Evolutionary conservation across 2,329 filamentous ascomycete genomes (phyloP), one percentile per base, ranked within the genome.

Genomic region (Immersiporthe knoxdaviesiana): DNA sequence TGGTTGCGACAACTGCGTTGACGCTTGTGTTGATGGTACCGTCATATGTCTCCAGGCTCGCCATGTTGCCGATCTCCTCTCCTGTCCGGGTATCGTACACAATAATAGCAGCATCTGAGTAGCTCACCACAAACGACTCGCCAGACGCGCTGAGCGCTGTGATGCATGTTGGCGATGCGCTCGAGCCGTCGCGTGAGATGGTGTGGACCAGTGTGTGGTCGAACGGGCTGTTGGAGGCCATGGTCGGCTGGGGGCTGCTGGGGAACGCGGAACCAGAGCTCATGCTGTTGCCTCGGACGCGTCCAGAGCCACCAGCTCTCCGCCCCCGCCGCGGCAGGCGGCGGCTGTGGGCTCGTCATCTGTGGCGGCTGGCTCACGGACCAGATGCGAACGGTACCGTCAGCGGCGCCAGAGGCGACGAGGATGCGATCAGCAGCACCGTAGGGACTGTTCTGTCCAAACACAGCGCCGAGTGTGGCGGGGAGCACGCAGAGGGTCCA

Each of bases 401-500:
- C 96, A 10, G 96, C 94, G 8, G 91, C 92, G 58, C 96, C 96
- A 7, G 94, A 97, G 2, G 91, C 95, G n/a, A 99, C 85, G 37
- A 98, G 82, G 64, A 98, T 92, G 24, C 95, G 88, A 76, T 98
- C 96, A 1, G 93, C 84, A 12, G 90, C 91, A 39, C 94, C 95
- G 75, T 92, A 92, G 58, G 89, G 87, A 76, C 84, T 91, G 70
- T 87, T 87, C 67, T 88, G 89, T 21, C 94, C 94, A 76, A 97
- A 97, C 1, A 97, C 86, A 37, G 91, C 84, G 2, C 91, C 92
- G 24, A 93, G 86, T 0, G 92, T 95, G 3, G 92, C 90, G 3
- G 96, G 96, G 2, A 99, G 86, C 18, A 98, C 93, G 76, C 94
- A 97, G 2, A 99, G 87, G 2, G 94, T 91, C 96, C 96, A 99